These are phyloP conservation scores for Peronospora destructor DNA, from an alignment of 352 stramenopile genomes.

Conservation along the genomic window DNA sequence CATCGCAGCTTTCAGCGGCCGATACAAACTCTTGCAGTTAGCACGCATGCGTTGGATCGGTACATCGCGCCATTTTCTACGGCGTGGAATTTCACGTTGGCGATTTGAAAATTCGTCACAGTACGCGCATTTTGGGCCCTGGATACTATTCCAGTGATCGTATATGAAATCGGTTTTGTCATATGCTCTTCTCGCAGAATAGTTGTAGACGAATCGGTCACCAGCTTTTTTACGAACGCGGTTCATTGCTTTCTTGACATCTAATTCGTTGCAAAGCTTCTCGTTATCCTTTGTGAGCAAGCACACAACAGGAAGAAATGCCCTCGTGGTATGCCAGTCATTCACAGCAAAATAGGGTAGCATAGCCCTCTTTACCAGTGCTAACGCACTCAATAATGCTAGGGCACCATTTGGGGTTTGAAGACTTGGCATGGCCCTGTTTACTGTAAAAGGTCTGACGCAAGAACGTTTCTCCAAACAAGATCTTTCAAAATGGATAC, in stretches of 20 bases:
- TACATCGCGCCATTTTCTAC: background rate
- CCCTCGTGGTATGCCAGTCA: background rate
- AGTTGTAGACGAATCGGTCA: constrained; percentile 9
- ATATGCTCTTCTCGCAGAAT: background rate
- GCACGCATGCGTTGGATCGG: background rate
- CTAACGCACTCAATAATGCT: background rate
- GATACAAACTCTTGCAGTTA: constrained; percentile 7
- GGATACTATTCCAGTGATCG: constrained; percentile 8
- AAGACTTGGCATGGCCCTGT: background rate
- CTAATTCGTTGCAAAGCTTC: background rate
- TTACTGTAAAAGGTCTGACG: background rate
- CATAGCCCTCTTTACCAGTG: background rate
- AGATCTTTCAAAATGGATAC: constrained; percentile 5
- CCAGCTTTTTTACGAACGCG: constrained; percentile 1
- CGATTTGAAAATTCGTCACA: background rate
- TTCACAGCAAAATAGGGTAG: background rate
- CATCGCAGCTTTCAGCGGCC: constrained; percentile 9
- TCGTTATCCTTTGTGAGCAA: background rate
- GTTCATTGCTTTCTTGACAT: constrained; percentile 8
- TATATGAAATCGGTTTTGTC: background rate
- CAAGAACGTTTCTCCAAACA: background rate
- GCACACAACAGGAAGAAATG: background rate
- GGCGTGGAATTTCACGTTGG: background rate
- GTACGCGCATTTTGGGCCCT: background rate
- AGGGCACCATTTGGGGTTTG: background rate